Percentiles rank a stretch among this genome's conserved stretches.
Evolutionary conservation across 257 asterid species (phyloP).

Genomic region (Solanum neorickii): DNA sequence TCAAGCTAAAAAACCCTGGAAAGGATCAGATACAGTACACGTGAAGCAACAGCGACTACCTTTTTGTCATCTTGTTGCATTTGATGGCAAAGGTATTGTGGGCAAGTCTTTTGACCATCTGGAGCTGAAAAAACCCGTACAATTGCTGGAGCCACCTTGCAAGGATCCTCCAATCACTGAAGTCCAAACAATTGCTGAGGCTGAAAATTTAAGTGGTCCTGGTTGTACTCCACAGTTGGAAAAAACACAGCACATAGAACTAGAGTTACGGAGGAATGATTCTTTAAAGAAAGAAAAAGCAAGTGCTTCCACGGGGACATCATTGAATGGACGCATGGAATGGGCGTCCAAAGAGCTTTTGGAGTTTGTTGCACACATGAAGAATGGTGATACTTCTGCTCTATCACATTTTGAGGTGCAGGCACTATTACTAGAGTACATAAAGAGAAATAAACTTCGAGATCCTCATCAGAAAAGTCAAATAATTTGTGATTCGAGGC

Average conservation of each 20-base stretch:
- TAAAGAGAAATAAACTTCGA: conserved; percentile 59
- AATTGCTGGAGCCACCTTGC: conserved; percentile 6
- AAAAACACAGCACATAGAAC: conserved; percentile 6
- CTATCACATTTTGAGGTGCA: conserved; percentile 59
- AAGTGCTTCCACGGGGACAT: not conserved
- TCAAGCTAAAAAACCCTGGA: conserved; percentile 53
- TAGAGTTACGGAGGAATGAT: not conserved
- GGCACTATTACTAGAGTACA: conserved; percentile 50
- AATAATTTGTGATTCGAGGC: conserved; percentile 63
- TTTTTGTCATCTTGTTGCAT: conserved; percentile 11
- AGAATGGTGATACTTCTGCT: conserved; percentile 60
- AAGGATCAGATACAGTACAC: conserved; percentile 22
- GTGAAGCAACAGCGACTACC: conserved; percentile 19
- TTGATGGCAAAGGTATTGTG: conserved; percentile 16
- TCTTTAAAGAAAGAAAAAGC: conserved; percentile 8
- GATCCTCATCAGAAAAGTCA: conserved; percentile 68
- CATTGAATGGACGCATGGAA: conserved; percentile 13
- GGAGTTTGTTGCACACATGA: conserved; percentile 70
- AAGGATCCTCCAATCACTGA: not conserved
- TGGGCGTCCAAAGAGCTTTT: conserved; percentile 75
- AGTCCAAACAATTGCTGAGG: not conserved
- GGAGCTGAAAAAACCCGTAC: conserved; percentile 29
- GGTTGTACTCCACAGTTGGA: conserved; percentile 22
- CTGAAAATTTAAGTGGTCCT: not conserved
- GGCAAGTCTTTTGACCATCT: conserved; percentile 15